Percentiles rank a stretch among this genome's conserved stretches.
Evolutionary conservation across 2,329 filamentous ascomycete species (phyloP).

Genomic region (Diaporthe aspalathi): DNA sequence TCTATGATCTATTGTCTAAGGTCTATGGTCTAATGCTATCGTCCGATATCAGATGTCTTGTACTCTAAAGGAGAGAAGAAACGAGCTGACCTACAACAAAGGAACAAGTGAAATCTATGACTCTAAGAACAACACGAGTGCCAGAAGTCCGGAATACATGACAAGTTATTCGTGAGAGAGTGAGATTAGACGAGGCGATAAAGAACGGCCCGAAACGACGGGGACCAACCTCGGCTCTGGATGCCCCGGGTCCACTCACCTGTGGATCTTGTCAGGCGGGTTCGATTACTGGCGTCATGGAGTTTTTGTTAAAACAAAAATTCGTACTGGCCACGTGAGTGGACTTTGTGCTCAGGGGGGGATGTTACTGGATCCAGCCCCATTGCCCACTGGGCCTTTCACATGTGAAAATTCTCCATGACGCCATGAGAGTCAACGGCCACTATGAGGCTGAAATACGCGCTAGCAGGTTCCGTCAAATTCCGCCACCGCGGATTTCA

Average conservation of each 20-base stretch:
- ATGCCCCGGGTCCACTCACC: slow-evolving; percentile 29
- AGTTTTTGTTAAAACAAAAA: slow-evolving; percentile 4
- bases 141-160: neutral
- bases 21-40: neutral
- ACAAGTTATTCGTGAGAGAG: neutral
- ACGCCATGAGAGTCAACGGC: slow-evolving; percentile 4
- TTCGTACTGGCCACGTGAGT: slow-evolving; percentile 15
- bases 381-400: neutral
- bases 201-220: slow-evolving; percentile 29
- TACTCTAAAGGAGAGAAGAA: neutral
- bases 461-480: slow-evolving; percentile 16
- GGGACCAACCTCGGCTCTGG: slow-evolving; percentile 34
- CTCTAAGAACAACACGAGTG: neutral
- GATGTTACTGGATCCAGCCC: neutral
- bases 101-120: neutral
- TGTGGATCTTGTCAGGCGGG: slow-evolving; percentile 26
- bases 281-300: slow-evolving; percentile 15
- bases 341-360: neutral
- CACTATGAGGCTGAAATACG: slow-evolving; percentile 12
- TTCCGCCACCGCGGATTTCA: neutral
- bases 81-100: neutral
- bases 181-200: slow-evolving; percentile 30
- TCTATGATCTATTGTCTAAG: neutral
- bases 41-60: too few relatives aligned
- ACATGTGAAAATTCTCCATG: slow-evolving; percentile 27